Evolutionary conservation across 768 basidiomycete species (phyloP), one percentile per base, ranked within the genome.

Genomic region (Hericium rajendrae): DNA sequence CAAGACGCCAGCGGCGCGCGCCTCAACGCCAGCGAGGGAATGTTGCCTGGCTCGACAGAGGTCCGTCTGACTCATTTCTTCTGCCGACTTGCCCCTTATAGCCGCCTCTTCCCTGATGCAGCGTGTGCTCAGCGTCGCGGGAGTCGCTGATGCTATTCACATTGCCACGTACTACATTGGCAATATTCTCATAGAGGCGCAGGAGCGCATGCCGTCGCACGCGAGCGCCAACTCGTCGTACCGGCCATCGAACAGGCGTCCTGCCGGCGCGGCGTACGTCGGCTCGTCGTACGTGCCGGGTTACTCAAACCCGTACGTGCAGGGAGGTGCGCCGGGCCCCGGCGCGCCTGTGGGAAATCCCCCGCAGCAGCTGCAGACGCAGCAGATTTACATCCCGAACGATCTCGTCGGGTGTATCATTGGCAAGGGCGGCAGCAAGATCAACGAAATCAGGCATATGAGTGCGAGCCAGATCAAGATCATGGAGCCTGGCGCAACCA

Each of bases 91-190:
- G 41, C 37, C 51, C 16, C 55, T 20, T 57, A 53, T 51, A 24
- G 58, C 53, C 57, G 56, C 64, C 62, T 59, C 59, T 59, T 53
- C 62, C 40, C 15, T 24, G 15, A 10, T 24, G 15, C 69, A 97
- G 94, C 91, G 97, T 57, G 94, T 99, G 24, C 80, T 99, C 54
- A 97, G 94, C 64, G 95, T 98, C 39, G 93, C 95, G 22, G 97
- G 97, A 39, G 97, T 99, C 53, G 97, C 97, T 20, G 97, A 99
- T 69, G 97, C 97, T 32, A 94, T 99, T 57, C 97, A 99, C 71
- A 99, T 99, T 61, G 97, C 97, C 41, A 97, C 95, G 3, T 99
- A 98, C 74, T 98, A 99, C 71, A 94, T 99, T 60, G 97, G 97
- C 56, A 97, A 94, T 62, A 97, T 98, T 66, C 84, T 99, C 55